Conservation (phyloP, 2,329 filamentous ascomycete genomes). For the Emmonsiellopsis sp. region DNA sequence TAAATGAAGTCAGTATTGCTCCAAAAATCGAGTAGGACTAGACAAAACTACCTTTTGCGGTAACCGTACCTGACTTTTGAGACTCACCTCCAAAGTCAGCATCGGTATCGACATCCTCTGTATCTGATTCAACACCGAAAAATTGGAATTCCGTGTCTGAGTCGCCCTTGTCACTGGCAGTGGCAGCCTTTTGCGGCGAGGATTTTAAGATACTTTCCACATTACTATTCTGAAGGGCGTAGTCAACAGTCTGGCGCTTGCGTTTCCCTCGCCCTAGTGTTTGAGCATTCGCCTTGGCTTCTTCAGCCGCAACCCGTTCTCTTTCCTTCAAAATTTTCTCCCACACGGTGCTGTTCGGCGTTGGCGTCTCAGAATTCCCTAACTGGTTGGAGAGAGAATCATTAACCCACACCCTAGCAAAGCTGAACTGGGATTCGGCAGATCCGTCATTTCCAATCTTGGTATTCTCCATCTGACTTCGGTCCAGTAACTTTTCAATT, state of each 20-base stretch:
- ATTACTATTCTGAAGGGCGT: conserved; percentile 28
- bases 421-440: conserved; percentile 73
- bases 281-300: conserved; percentile 59
- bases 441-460: conserved; percentile 53
- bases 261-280: conserved; percentile 80
- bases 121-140: conserved; percentile 15
- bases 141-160: conserved; percentile 9
- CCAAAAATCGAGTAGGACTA: background rate
- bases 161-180: background rate
- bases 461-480: conserved; percentile 68
- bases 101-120: conserved; percentile 18
- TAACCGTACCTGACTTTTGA: conserved; percentile 4
- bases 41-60: background rate
- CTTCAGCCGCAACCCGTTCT: conserved; percentile 65
- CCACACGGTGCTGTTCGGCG: conserved; percentile 66
- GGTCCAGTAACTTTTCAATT: conserved; percentile 85
- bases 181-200: conserved; percentile 6
- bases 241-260: conserved; percentile 47
- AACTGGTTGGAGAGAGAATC: conserved; percentile 61
- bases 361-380: conserved; percentile 42
- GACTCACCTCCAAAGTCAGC: conserved; percentile 14
- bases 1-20: background rate
- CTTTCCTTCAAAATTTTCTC: conserved; percentile 79
- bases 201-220: conserved; percentile 12
- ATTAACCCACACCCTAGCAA: conserved; percentile 87